Percentiles rank a stretch among this genome's conserved stretches.
These are phyloP conservation scores for Colletotrichum shisoi DNA, from an alignment of 2,329 filamentous ascomycete genomes.

Conservation along the genomic window DNA sequence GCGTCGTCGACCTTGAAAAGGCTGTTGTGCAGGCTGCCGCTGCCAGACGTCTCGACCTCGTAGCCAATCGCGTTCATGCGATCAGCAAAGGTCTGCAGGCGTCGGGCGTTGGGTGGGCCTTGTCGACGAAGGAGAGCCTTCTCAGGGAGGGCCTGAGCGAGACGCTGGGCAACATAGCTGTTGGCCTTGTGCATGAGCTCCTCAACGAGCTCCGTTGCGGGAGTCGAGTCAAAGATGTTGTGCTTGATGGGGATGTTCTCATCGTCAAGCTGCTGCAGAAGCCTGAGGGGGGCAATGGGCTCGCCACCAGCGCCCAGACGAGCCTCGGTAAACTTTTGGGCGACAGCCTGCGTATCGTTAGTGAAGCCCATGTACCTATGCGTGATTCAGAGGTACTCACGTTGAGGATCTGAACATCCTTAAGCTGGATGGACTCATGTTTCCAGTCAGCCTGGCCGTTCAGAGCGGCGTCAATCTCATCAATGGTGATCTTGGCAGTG, in stretches of 20 bases:
- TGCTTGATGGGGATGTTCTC: slow-evolving; percentile 97
- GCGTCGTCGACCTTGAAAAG: slow-evolving; percentile 90
- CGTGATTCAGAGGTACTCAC: slow-evolving; percentile 53
- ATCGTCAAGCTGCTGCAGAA: slow-evolving; percentile 93
- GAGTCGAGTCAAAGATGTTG: slow-evolving; percentile 92
- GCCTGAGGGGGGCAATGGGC: slow-evolving; percentile 82
- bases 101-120: slow-evolving; percentile 81
- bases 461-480: slow-evolving; percentile 85
- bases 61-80: slow-evolving; percentile 92
- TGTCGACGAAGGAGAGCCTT: slow-evolving; percentile 93
- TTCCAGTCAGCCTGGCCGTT: slow-evolving; percentile 68
- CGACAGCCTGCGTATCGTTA: slow-evolving; percentile 66
- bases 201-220: slow-evolving; percentile 91
- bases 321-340: slow-evolving; percentile 88
- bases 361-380: slow-evolving; percentile 25
- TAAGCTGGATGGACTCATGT: slow-evolving; percentile 70
- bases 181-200: slow-evolving; percentile 96
- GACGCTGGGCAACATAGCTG: slow-evolving; percentile 83
- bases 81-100: slow-evolving; percentile 88
- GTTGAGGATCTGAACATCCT: slow-evolving; percentile 82
- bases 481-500: slow-evolving; percentile 81
- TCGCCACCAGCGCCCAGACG: slow-evolving; percentile 82
- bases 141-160: slow-evolving; percentile 80
- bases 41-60: slow-evolving; percentile 87
- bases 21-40: slow-evolving; percentile 90